Base-by-base conservation (phyloP, 2,329 filamentous ascomycete genomes). In the Aureobasidium namibiae region DNA sequence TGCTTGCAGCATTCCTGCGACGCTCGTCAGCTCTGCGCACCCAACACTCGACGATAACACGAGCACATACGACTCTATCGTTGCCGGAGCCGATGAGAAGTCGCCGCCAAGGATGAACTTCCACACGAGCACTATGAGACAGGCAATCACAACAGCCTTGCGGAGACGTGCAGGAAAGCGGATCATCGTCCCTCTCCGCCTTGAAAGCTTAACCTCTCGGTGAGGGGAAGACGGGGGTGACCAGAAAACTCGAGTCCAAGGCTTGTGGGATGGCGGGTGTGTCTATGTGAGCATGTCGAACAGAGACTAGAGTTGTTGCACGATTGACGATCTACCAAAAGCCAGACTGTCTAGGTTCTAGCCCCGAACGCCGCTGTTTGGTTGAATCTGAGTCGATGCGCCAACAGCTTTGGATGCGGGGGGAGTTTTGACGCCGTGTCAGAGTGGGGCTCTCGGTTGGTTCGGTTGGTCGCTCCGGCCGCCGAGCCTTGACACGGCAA, bases 81-180 rank as follows among this genome's bases (percentile, higher is more conserved):
- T 58, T 11, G 54, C n/a, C 7, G 53, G 53, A 36, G 53, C 53
- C 21, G 53, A 21, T 36, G 41, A 29, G 13, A 58, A 49, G 3
- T 58, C 54, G 7, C 54, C 54, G 44, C 54, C 54, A 33, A 58
- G 54, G 24, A 58, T 2, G 18, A 58, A 58, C 44, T 58, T 58
- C 34, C 34, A 58, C 21, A 31, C 44, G 33, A 58, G 44, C 31
- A 58, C 7, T 31, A 58, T 34, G 11, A 58, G 42, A 41, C 31
- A 48, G 24, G 44, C 34, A n/a, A 49, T 24, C n/a, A 24, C 3
- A n/a, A 45, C 39, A 3, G 54, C 44, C 34, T 44, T 41, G 11
- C 44, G 44, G n/a, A 58, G 46, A 31, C 54, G 54, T n/a, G 54
- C 42, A 58, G 54, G 18, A 29, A 57, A 26, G 33, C 44, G 54